Evolutionary conservation across 768 basidiomycete species (phyloP), one percentile per base, ranked within the genome.

Genomic region (Collybia nuda): DNA sequence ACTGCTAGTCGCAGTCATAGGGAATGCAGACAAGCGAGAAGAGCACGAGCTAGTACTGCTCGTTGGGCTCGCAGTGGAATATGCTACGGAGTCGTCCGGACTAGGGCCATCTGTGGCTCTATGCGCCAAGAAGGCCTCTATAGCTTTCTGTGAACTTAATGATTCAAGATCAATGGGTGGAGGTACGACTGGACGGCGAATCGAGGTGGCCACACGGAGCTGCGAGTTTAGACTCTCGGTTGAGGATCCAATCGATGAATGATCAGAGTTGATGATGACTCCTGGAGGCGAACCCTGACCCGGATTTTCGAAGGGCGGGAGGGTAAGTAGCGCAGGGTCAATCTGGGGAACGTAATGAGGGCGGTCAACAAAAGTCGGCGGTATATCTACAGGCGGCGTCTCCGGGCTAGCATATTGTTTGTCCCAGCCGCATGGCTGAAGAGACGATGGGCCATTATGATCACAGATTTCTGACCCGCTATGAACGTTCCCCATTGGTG

Each of bases 141-240:
- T 61, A 2, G 62, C 55, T 44, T 54, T 61, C 42, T 66, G 60
- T 19, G 57, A 59, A 18, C 54, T 60, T 35, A 64, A 48, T 41
- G 54, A 57, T 17, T 65, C 59, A 40, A 70, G 56, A 39, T 69
- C 53, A 23, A 71, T 52, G 2, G 61, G 56, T 14, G 58, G 61
- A 23, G 64, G 68, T n/a, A 62, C 58, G 4, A 57, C 59, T 1
- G 58, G 51, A 37, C 67, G 67, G 41, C 62, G 62, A 41, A 66
- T 59, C 9, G 61, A 60, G 1, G 65, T 17, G 23, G 40, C 48
- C 12, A 47, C 26, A 47, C 55, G 24, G 54, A 56, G 32, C 9
- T 57, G 43, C 44, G 45, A 53, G 48, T 9, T 39, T 14, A 52
- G 45, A 18, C 32, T 50, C 11, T 45, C 29, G n/a, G 52, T 46